These are phyloP conservation scores for Polytrichum commune DNA, from an alignment of 225 moss, liverwort and hornwort genomes.

Conservation along the genomic window DNA sequence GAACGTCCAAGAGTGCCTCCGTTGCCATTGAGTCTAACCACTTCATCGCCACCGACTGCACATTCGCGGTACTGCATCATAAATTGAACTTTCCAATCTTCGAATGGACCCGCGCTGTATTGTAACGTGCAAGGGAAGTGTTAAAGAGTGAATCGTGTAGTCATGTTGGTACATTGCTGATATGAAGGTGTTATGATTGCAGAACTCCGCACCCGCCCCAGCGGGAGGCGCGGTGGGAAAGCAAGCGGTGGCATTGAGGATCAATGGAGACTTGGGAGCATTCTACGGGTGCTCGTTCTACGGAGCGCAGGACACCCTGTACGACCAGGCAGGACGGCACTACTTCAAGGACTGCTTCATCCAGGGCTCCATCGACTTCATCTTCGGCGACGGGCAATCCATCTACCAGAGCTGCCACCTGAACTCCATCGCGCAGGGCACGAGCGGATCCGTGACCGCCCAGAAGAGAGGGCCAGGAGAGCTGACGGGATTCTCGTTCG, in stretches of 20 bases:
- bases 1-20: constrained; percentile 10
- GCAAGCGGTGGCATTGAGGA: constrained; percentile 40
- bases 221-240: constrained; percentile 15
- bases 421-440: constrained; percentile 25
- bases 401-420: constrained; percentile 9
- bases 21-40: background rate
- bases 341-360: constrained; percentile 45
- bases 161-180: too few relatives aligned
- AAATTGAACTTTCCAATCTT: too few relatives aligned
- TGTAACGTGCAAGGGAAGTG: too few relatives aligned
- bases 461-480: constrained; percentile 29
- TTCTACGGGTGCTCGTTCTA: constrained; percentile 29
- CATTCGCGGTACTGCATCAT: constrained; percentile 3
- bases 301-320: constrained; percentile 38
- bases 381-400: constrained; percentile 47
- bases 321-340: constrained; percentile 37
- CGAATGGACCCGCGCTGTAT: too few relatives aligned
- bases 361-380: constrained; percentile 40
- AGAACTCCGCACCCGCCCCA: constrained; percentile 41
- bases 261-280: too few relatives aligned
- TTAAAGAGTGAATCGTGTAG: too few relatives aligned
- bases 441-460: constrained; percentile 44
- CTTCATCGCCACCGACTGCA: constrained; percentile 7
- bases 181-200: background rate
- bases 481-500: constrained; percentile 42